Evolutionary conservation across 2,329 filamentous ascomycete species (phyloP).

Genomic region (Paraphoma chrysanthemicola): DNA sequence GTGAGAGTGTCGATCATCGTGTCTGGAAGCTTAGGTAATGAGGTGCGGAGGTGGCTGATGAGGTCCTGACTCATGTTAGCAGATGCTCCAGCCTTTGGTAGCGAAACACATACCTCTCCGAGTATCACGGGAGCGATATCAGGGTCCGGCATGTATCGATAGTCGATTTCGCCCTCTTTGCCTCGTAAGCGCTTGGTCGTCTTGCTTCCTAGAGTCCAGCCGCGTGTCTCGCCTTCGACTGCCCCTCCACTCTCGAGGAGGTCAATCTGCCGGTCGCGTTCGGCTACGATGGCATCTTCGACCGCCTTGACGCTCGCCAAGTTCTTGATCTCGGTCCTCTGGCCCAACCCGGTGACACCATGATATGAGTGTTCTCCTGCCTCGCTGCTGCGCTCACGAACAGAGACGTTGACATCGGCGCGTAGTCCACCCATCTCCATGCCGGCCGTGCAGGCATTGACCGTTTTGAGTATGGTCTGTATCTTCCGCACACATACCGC

Average conservation of each 20-base stretch:
- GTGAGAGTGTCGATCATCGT: constrained; percentile 69
- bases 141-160: constrained; percentile 97
- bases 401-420: constrained; percentile 94
- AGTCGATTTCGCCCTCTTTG: constrained; percentile 97
- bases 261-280: constrained; percentile 85
- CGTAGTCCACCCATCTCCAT: constrained; percentile 93
- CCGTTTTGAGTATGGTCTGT: constrained; percentile 77
- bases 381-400: constrained; percentile 61
- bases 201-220: constrained; percentile 85
- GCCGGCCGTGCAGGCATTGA: constrained; percentile 85
- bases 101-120: constrained; percentile 52
- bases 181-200: constrained; percentile 83
- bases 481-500: constrained; percentile 89
- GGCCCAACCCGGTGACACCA: constrained; percentile 72
- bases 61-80: constrained; percentile 59
- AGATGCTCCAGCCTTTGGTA: neutral
- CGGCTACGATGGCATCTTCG: constrained; percentile 91
- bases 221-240: constrained; percentile 86
- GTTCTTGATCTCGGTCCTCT: constrained; percentile 97
- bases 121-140: constrained; percentile 84
- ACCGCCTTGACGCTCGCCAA: constrained; percentile 93
- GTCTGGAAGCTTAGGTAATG: constrained; percentile 76
- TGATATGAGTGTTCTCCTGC: constrained; percentile 57
- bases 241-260: constrained; percentile 77
- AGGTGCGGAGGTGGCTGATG: constrained; percentile 66